Conservation (phyloP, 768 basidiomycete species). For the Thelephora ganbajun region DNA sequence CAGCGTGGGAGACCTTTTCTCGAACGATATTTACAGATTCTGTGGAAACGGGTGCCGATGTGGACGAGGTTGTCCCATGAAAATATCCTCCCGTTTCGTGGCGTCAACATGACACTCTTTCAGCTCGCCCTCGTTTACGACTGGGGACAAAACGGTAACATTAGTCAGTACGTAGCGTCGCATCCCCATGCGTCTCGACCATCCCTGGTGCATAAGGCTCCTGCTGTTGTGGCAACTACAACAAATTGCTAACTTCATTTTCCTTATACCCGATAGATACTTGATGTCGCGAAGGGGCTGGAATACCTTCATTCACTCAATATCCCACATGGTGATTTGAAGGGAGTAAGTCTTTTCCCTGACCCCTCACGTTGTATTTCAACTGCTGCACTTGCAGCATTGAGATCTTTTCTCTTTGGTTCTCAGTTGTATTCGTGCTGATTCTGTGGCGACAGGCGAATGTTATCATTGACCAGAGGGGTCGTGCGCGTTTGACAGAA, state of each 20-base stretch:
- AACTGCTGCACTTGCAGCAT: too few species aligned
- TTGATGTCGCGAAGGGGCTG: not conserved
- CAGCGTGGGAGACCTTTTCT: not conserved
- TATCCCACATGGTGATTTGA: not conserved
- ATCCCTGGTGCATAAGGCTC: not conserved
- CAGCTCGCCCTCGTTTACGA: not conserved
- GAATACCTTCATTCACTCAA: not conserved
- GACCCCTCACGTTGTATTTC: too few species aligned
- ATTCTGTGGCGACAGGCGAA: not conserved
- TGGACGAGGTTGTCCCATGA: not conserved
- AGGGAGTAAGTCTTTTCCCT: not conserved
- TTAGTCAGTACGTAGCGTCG: not conserved
- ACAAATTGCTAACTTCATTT: not conserved
- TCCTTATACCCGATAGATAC: not conserved
- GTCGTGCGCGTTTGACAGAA: slow-evolving; percentile 10
- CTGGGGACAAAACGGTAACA: not conserved
- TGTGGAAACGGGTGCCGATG: not conserved
- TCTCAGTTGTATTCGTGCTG: too few species aligned
- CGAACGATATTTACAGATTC: not conserved
- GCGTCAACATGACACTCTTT: not conserved
- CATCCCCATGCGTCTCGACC: not conserved
- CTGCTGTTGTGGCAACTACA: too few species aligned
- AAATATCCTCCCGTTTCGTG: not conserved
- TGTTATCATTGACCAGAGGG: slow-evolving; percentile 4
- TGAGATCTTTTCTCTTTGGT: too few species aligned